Percentiles rank a stretch among this genome's conserved stretches.
Conservation (phyloP, 495 filamentous ascomycete species). For the Astrothelium subdiscretum region DNA sequence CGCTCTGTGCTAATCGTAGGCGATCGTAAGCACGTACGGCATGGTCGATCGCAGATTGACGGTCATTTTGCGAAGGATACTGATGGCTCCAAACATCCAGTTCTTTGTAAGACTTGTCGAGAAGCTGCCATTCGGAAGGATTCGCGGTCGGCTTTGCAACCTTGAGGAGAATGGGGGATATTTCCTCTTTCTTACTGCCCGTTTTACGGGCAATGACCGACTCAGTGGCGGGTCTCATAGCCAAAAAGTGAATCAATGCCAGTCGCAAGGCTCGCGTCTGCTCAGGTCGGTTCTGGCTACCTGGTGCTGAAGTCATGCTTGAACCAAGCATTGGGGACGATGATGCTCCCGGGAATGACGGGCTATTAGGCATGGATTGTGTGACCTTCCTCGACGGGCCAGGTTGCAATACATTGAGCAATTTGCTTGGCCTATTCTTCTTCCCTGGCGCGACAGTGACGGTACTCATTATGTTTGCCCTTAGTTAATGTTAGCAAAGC, state of each 20-base stretch:
- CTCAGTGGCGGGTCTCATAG: slow-evolving; percentile 17
- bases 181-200: slow-evolving; percentile 16
- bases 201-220: slow-evolving; percentile 15
- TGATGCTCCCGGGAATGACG: slow-evolving; percentile 1
- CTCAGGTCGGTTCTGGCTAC: slow-evolving; percentile 13
- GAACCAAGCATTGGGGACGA: background rate
- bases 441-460: slow-evolving; percentile 8
- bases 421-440: slow-evolving; percentile 1
- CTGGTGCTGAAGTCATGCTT: slow-evolving; percentile 19
- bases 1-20: slow-evolving; percentile 56
- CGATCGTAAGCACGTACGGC: slow-evolving; percentile 75
- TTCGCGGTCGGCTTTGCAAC: slow-evolving; percentile 15
- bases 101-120: slow-evolving; percentile 64
- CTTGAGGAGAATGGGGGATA: slow-evolving; percentile 21
- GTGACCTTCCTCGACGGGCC: background rate
- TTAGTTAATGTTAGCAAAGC: too few relatives aligned
- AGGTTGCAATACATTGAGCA: background rate
- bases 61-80: slow-evolving; percentile 54
- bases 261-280: slow-evolving; percentile 18
- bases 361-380: background rate
- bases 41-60: slow-evolving; percentile 69
- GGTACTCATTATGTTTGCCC: slow-evolving; percentile 5
- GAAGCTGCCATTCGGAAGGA: slow-evolving; percentile 21
- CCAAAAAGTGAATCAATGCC: slow-evolving; percentile 25
- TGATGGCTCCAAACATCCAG: slow-evolving; percentile 71